These are phyloP conservation scores for Solanum neorickii DNA, from an alignment of 257 asterid species.

Conservation along the genomic window DNA sequence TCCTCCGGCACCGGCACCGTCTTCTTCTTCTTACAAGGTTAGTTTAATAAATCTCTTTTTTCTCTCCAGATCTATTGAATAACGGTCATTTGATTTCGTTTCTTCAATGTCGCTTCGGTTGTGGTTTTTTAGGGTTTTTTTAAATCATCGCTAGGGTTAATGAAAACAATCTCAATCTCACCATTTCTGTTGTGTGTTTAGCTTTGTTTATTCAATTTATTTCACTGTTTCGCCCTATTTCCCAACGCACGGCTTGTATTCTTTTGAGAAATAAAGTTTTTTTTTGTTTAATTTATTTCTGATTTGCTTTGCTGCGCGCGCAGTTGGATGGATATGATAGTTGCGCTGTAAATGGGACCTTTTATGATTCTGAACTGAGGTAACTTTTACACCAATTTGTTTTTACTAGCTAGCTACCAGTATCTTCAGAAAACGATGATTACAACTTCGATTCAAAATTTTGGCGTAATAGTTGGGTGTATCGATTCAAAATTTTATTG, in stretches of 20 bases:
- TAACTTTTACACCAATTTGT: conserved; percentile 14
- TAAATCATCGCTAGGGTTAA: conserved; percentile 32
- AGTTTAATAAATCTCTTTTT: background rate
- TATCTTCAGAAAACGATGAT: conserved; percentile 1
- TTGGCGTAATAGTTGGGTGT: conserved; percentile 25
- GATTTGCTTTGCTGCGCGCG: background rate
- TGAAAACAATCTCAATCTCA: conserved; percentile 10
- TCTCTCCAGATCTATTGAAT: conserved; percentile 18
- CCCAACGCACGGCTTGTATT: background rate
- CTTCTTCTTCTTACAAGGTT: conserved; percentile 22
- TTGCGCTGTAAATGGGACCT: conserved; percentile 23
- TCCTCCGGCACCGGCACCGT: conserved; percentile 15
- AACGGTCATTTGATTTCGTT: background rate
- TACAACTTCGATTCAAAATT: conserved; percentile 6
- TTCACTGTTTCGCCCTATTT: conserved; percentile 11
- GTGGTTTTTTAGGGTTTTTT: conserved; percentile 47
- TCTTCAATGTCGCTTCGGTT: conserved; percentile 2
- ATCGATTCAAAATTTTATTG: background rate
- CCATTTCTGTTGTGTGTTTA: conserved; percentile 9
- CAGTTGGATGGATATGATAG: conserved; percentile 29
- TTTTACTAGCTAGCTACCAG: background rate
- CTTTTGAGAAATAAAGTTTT: conserved; percentile 1
- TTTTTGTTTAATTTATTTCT: background rate
- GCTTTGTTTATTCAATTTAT: background rate
- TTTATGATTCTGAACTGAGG: conserved; percentile 28